Percentiles rank a stretch among this genome's conserved stretches.
These are phyloP conservation scores for Monoraphidium neglectum DNA, from an alignment of 139 green algal genomes.

Conservation along the genomic window DNA sequence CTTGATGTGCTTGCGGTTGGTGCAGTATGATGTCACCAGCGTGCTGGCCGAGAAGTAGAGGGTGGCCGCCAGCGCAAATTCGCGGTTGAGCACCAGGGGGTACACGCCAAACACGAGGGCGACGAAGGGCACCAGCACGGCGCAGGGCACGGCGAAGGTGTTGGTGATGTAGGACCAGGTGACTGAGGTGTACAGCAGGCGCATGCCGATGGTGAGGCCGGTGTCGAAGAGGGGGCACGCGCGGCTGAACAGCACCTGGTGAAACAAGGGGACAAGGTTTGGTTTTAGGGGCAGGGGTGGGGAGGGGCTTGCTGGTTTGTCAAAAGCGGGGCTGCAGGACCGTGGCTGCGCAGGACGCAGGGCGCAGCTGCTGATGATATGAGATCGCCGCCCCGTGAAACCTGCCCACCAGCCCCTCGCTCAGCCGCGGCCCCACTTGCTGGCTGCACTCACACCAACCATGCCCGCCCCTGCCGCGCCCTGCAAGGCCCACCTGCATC, in stretches of 20 bases:
- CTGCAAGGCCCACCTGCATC: slow-evolving; percentile 50
- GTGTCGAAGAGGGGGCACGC: slow-evolving; percentile 45
- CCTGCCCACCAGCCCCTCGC: too few species aligned
- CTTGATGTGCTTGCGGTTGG: slow-evolving; percentile 37
- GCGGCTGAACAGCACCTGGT: slow-evolving; percentile 45
- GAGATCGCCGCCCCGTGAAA: too few species aligned
- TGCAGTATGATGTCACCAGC: slow-evolving; percentile 34
- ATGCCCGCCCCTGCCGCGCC: neutral
- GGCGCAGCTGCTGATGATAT: too few species aligned
- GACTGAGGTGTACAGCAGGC: slow-evolving; percentile 52
- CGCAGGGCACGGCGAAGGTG: slow-evolving; percentile 44
- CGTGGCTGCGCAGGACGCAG: neutral
- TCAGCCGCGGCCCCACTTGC: too few species aligned
- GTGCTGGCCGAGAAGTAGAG: slow-evolving; percentile 38
- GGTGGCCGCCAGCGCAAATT: slow-evolving; percentile 36
- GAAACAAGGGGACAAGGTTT: neutral
- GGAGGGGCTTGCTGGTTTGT: neutral
- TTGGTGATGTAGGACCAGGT: slow-evolving; percentile 47
- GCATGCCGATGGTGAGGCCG: slow-evolving; percentile 41
- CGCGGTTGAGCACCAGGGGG: slow-evolving; percentile 41
- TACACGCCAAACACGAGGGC: slow-evolving; percentile 47
- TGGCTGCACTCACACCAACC: neutral
- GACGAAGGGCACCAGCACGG: slow-evolving; percentile 64
- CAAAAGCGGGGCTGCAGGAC: neutral
- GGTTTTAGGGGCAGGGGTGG: neutral